phyloP scores from a whole-genome alignment of 371 early-diverging fungal genomes.

The Coemansia sp. region DNA sequence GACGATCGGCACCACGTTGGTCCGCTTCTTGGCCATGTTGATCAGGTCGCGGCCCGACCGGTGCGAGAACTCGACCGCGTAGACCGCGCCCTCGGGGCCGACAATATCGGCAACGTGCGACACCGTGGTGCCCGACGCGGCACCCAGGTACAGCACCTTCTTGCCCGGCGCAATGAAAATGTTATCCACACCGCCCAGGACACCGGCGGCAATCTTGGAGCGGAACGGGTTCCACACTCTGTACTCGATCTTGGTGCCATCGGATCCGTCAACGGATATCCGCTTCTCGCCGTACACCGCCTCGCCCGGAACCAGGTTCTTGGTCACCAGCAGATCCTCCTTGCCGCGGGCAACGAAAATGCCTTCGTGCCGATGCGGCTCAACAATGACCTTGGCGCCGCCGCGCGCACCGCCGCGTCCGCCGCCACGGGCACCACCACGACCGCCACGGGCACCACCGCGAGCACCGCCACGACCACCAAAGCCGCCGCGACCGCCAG shows the following conservation, averaged over 20 bases:
- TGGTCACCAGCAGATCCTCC: slow-evolving; percentile 98
- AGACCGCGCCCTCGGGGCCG: slow-evolving; percentile 98
- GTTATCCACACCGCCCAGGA: slow-evolving; percentile 98
- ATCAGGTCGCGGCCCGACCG: slow-evolving; percentile 99
- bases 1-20: slow-evolving; percentile 99
- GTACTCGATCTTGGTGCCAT: slow-evolving; percentile 98
- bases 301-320: slow-evolving; percentile 98
- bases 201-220: slow-evolving; percentile 99
- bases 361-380: slow-evolving; percentile 97
- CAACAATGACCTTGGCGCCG: slow-evolving; percentile 91
- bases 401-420: slow-evolving; percentile 76
- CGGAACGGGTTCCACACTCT: slow-evolving; percentile 99
- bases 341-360: slow-evolving; percentile 98
- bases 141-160: slow-evolving; percentile 99
- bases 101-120: slow-evolving; percentile 99
- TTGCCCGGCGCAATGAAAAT: slow-evolving; percentile 96
- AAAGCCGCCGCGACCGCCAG: slow-evolving; percentile 51
- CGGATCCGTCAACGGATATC: slow-evolving; percentile 90
- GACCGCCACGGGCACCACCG: slow-evolving; percentile 53
- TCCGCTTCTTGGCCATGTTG: slow-evolving; percentile 99
- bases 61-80: slow-evolving; percentile 99
- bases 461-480: slow-evolving; percentile 58
- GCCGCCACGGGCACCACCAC: slow-evolving; percentile 59
- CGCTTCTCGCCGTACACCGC: slow-evolving; percentile 99
- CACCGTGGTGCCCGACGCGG: slow-evolving; percentile 98